These are phyloP conservation scores for Beta vulgaris DNA, from an alignment of 148 eudicot genomes.

Conservation along the genomic window DNA sequence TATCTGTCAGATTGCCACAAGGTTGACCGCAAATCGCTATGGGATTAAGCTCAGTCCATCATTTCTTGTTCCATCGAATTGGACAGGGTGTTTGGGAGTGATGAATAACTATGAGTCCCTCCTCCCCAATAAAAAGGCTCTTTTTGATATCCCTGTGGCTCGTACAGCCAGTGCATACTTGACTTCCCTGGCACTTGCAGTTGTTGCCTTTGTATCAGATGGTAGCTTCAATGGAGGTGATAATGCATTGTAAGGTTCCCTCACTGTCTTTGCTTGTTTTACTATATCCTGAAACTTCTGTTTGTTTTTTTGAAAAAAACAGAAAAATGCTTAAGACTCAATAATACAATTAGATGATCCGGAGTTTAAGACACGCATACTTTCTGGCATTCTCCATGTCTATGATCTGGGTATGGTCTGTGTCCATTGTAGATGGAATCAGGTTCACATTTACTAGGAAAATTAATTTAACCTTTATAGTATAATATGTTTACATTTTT, in stretches of 20 bases:
- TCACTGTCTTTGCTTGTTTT: too few relatives aligned
- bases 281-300: background rate
- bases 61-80: slow-evolving; percentile 87
- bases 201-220: slow-evolving; percentile 81
- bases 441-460: background rate
- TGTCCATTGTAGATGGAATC: background rate
- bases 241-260: slow-evolving; percentile 79
- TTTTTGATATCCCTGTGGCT: slow-evolving; percentile 91
- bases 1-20: slow-evolving; percentile 70
- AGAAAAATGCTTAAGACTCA: too few relatives aligned
- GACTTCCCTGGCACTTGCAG: slow-evolving; percentile 74
- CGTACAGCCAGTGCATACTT: slow-evolving; percentile 96
- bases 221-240: slow-evolving; percentile 99
- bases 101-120: slow-evolving; percentile 94
- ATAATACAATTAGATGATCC: background rate
- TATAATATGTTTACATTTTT: too few relatives aligned
- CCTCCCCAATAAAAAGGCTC: slow-evolving; percentile 89
- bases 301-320: background rate
- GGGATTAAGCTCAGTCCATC: slow-evolving; percentile 94
- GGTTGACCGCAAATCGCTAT: slow-evolving; percentile 73
- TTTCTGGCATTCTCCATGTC: background rate
- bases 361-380: background rate
- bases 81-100: slow-evolving; percentile 98
- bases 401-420: background rate
- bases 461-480: too few relatives aligned